Conservation (phyloP, 805 yeast species). For the Metschnikowia cerradonensis region DNA sequence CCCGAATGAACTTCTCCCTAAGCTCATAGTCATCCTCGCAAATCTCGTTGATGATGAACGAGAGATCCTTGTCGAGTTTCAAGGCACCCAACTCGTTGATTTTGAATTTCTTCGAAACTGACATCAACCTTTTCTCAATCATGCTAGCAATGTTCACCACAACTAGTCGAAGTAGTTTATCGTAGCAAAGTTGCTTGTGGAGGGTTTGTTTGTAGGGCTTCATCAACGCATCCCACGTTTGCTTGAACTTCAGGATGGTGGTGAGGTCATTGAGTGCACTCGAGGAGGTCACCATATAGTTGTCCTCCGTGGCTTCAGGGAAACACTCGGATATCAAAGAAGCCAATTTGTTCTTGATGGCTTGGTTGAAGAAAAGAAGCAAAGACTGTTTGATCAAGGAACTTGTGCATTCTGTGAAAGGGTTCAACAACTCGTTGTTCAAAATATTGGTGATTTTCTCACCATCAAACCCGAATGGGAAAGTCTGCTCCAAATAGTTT, state of each 20-base stretch:
- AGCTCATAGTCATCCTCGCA: constrained; percentile 69
- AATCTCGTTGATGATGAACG: constrained; percentile 66
- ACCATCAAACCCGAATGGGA: constrained; percentile 36
- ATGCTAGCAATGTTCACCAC: constrained; percentile 37
- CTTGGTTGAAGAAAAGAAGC: constrained; percentile 46
- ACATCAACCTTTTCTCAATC: constrained; percentile 52
- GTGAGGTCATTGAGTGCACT: constrained; percentile 26
- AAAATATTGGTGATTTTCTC: constrained; percentile 31
- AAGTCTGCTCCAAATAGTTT: constrained; percentile 23
- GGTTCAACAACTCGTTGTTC: constrained; percentile 28
- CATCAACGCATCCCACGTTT: constrained; percentile 61
- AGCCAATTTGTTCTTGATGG: constrained; percentile 42
- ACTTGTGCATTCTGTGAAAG: constrained; percentile 27
- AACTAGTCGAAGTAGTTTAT: constrained; percentile 44
- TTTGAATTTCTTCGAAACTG: constrained; percentile 49
- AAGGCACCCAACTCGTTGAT: constrained; percentile 82
- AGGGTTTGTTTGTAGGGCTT: constrained; percentile 61
- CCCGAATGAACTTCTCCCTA: constrained; percentile 72
- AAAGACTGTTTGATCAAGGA: constrained; percentile 35
- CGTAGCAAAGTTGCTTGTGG: constrained; percentile 48
- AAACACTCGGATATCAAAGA: constrained; percentile 42
- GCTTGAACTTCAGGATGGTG: constrained; percentile 47
- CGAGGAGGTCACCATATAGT: constrained; percentile 29
- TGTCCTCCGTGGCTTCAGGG: constrained; percentile 30
- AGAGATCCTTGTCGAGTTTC: constrained; percentile 76